phyloP scores from a whole-genome alignment of 352 stramenopile species.

The Pythium dissimile region DNA sequence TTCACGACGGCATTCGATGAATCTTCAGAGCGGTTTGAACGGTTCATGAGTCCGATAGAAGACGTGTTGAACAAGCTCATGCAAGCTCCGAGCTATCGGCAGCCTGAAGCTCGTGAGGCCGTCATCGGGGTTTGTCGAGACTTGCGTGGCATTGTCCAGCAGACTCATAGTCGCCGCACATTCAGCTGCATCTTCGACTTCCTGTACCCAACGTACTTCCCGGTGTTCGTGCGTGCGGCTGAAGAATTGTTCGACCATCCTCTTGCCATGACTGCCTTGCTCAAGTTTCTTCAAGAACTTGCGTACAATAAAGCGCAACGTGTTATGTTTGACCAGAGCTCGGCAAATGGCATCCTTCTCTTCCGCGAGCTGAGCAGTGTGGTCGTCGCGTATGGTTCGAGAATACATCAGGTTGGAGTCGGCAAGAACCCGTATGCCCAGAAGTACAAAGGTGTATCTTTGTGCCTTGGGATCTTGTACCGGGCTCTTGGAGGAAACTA shows the following conservation, averaged over 20 bases:
- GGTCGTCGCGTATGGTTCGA: conserved; percentile 93
- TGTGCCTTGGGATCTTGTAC: conserved; percentile 92
- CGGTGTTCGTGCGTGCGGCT: conserved; percentile 92
- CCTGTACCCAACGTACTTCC: conserved; percentile 96
- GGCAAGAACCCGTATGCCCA: conserved; percentile 92
- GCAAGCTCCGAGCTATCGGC: conserved; percentile 69
- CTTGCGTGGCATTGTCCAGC: conserved; percentile 94
- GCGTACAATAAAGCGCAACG: conserved; percentile 95
- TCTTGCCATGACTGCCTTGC: conserved; percentile 93
- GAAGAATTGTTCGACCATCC: conserved; percentile 94
- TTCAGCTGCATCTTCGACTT: conserved; percentile 98
- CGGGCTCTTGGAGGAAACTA: conserved; percentile 92
- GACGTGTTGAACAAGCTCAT: conserved; percentile 80
- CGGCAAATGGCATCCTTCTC: conserved; percentile 97
- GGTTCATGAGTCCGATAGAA: conserved; percentile 94
- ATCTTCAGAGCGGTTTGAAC: conserved; percentile 92
- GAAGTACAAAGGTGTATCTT: conserved; percentile 97
- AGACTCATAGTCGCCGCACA: conserved; percentile 95
- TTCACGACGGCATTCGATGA: conserved; percentile 95
- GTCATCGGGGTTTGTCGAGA: conserved; percentile 97
- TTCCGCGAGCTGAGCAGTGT: conserved; percentile 96
- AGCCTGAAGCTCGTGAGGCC: conserved; percentile 78
- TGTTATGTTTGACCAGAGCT: conserved; percentile 98
- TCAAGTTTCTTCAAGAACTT: conserved; percentile 97
- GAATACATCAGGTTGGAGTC: conserved; percentile 80